A percentile compares a stretch with the other conserved stretches of the same genome.
phyloP scores from a whole-genome alignment of 2,329 filamentous ascomycete species.

The Cercospora sesami region DNA sequence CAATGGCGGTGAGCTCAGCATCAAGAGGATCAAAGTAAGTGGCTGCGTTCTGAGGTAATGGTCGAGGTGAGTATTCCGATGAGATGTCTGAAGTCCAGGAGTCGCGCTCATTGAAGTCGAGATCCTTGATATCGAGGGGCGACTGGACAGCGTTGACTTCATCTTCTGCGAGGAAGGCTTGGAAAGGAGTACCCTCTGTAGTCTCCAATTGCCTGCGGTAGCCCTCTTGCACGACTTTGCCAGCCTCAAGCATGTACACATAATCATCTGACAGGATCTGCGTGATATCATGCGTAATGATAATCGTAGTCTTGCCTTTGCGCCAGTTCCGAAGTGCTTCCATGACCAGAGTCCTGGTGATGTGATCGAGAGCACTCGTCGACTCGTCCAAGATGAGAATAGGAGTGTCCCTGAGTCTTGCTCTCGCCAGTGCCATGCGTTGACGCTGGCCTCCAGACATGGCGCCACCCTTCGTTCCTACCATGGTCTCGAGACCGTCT shows the following conservation, averaged over 20 bases:
- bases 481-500: constrained; percentile 67
- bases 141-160: constrained; percentile 22
- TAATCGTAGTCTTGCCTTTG: constrained; percentile 77
- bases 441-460: constrained; percentile 86
- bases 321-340: constrained; percentile 76
- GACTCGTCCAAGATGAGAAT: constrained; percentile 86
- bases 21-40: constrained; percentile 32
- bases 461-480: constrained; percentile 68
- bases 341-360: constrained; percentile 67
- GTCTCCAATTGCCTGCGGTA: constrained; percentile 57
- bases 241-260: constrained; percentile 75
- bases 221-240: constrained; percentile 68
- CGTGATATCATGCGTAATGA: constrained; percentile 86
- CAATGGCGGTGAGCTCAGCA: constrained; percentile 31
- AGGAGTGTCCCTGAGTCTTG: constrained; percentile 72
- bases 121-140: constrained; percentile 23
- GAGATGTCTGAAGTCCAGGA: constrained; percentile 16
- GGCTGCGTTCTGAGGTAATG: constrained; percentile 9
- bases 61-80: not conserved
- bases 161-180: constrained; percentile 34
- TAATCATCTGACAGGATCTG: constrained; percentile 74
- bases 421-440: constrained; percentile 75
- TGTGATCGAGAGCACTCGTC: constrained; percentile 80
- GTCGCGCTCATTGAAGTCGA: constrained; percentile 9
- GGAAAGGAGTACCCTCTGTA: constrained; percentile 35